Conservation (phyloP, 768 basidiomycete species). For the Tulasnella sp. region DNA sequence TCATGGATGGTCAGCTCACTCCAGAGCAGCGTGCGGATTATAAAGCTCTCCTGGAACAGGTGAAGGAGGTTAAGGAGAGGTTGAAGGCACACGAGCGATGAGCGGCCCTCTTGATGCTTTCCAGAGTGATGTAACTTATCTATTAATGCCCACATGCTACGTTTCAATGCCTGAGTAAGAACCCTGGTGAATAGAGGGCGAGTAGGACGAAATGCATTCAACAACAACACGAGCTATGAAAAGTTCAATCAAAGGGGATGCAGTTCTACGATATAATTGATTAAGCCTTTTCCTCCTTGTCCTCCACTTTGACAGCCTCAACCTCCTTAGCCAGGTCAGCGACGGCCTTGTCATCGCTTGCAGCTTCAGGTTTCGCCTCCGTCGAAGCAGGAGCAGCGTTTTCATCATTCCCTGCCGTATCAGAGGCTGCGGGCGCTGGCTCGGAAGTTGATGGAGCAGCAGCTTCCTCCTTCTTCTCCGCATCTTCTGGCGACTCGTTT, state of each 20-base stretch:
- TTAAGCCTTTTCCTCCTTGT: background rate
- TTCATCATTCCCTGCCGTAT: conserved; percentile 37
- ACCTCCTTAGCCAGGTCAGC: background rate
- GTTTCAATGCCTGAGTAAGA: background rate
- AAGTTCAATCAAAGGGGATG: conserved; percentile 10
- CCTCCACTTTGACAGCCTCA: background rate
- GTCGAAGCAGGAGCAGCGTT: conserved; percentile 31
- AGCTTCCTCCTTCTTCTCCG: conserved; percentile 36
- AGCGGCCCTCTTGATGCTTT: background rate
- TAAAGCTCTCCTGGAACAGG: background rate
- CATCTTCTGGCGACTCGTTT: conserved; percentile 23
- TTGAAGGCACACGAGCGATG: background rate
- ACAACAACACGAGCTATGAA: background rate
- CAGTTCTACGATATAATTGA: background rate
- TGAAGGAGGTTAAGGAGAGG: conserved; percentile 14
- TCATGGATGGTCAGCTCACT: conserved; percentile 7
- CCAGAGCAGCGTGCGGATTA: background rate
- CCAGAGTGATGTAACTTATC: background rate
- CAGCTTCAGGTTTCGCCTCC: background rate
- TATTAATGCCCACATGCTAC: background rate
- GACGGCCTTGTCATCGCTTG: background rate
- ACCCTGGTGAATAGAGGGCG: background rate
- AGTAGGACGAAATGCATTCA: background rate
- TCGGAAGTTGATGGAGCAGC: conserved; percentile 31
- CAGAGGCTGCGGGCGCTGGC: conserved; percentile 22